Evolutionary conservation across 1,284 basidiomycete species (phyloP), one percentile per base, ranked within the genome.

Genomic region (Exsudoporus floridanus): DNA sequence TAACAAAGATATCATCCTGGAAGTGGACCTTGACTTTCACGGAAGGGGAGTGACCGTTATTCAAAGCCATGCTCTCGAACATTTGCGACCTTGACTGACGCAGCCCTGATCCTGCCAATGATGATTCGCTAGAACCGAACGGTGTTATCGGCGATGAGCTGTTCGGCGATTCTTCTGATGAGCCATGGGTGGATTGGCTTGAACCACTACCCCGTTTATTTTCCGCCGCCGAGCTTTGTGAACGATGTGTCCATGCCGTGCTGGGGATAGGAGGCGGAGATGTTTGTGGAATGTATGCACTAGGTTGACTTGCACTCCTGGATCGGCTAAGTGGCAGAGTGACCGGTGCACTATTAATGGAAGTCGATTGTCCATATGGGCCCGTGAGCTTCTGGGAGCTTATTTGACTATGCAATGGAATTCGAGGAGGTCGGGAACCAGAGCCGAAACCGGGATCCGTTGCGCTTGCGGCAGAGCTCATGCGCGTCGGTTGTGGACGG

Each of bases 1-100:
- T 91, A 56, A 94, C 88, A 68, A 95, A 97, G 48, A 93, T 86
- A 67, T 97, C 94, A 61, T 93, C 87, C 62, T 88, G 83, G 75
- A 87, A 94, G 70, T 88, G 86, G 49, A 96, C 90, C 71, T 93
- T 93, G 64, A 94, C 85, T 70, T 92, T 90, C 36, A 94, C 85
- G 23, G 82, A 82, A 31, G 70, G 68, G 13, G 57, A 52, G 38
- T 63, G 62, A 21, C 60, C 60, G 21, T 63, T 63, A 21, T 61
- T 66, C 38, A 66, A 52, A 36, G 65, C 64, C 60, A 76, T 53
- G 53, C 68, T 70, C 27, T 82, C 77, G 66, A 80, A 75, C 57
- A 75, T 74, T 61, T 78, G 80, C 56, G 78, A 80, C 42, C 79
- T 77, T 56, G 77, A 80, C 52, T 76, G 76, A 60, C 75, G 84